These are phyloP conservation scores for Dujonia santamariae DNA, from an alignment of 1,139 yeast genomes.

Conservation along the genomic window DNA sequence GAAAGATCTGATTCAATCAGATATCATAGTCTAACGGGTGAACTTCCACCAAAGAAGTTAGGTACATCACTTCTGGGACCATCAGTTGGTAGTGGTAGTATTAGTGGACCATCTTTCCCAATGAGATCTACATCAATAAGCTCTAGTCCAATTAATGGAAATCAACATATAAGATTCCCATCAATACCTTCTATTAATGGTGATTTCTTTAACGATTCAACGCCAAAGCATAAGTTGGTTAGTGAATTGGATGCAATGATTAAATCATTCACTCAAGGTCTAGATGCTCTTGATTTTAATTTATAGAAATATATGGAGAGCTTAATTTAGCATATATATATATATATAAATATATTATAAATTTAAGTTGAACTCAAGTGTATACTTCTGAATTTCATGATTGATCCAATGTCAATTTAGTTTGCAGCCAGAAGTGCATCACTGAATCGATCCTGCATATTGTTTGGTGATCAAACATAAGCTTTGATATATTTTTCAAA, in stretches of 20 bases:
- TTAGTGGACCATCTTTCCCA: conserved; percentile 8
- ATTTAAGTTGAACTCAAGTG: too few relatives aligned
- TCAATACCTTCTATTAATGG: conserved; percentile 34
- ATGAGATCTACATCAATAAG: conserved; percentile 16
- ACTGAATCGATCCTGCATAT: too few relatives aligned
- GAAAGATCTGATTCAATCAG: conserved; percentile 6
- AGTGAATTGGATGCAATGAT: conserved; percentile 41
- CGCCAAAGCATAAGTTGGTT: conserved; percentile 33
- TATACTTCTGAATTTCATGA: too few relatives aligned
- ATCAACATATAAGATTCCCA: conserved; percentile 27
- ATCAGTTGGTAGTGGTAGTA: too few relatives aligned
- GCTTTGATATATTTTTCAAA: too few relatives aligned
- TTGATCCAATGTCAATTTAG: too few relatives aligned
- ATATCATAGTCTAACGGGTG: conserved; percentile 2
- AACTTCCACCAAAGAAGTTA: conserved; percentile 8
- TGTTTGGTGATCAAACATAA: too few relatives aligned
- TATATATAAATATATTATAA: too few relatives aligned
- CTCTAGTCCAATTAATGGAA: conserved; percentile 10
- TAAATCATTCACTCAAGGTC: conserved; percentile 37
- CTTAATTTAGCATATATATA: too few relatives aligned
- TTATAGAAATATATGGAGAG: conserved; percentile 14
- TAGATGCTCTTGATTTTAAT: conserved; percentile 38
- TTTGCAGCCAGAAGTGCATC: too few relatives aligned
- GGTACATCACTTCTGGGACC: conserved; percentile 5
- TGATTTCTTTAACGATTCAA: conserved; percentile 37